Evolutionary conservation across 2,329 filamentous ascomycete genomes (phyloP), one percentile per base, ranked within the genome.

Genomic region (Ascochyta viciae-villosae): DNA sequence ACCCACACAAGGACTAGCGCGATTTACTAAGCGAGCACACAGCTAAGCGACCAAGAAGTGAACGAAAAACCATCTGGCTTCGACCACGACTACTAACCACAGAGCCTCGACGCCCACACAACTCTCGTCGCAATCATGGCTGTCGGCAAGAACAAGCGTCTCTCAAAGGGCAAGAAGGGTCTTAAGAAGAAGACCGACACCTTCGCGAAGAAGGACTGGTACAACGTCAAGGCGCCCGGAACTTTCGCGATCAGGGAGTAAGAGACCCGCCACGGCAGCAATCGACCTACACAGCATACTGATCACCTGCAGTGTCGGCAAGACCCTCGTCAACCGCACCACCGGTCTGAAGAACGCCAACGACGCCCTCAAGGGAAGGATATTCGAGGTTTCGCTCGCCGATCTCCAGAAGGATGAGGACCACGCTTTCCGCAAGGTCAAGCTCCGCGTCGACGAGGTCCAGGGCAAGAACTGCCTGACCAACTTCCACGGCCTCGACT

Each of bases 101-200:
- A 66, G 48, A 57, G 57, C 64, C 64, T 64, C 66, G 66, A 70
- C 67, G 62, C 64, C 60, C 68, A 66, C 53, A 63, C 62, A 66
- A 60, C 57, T 64, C 69, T 76, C 80, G 80, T 86, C 84, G 84
- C 84, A 87, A 88, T 81, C 81, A 89, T 92, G 89, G 89, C 89
- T 86, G 89, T 92, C 82, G 89, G 89, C 85, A 92, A 92, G 91
- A 99, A 99, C 89, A 99, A 99, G 92, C 92, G 95, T 87, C 89
- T 99, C 86, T 98, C 95, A 71, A 99, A 99, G 89, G 95, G 95
- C 85, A 99, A 98, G 92, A 99, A 99, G 89, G 94, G 95, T 82
- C 87, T 98, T 81, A 98, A 98, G 92, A 98, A 99, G 94, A 94
- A 94, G 85, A 94, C 93, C 77, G 95, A 99, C 82, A 94, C 95